Percentiles rank a stretch among this genome's conserved stretches.
Conservation (phyloP, 257 asterid genomes). For the Nicotiana otophora region DNA sequence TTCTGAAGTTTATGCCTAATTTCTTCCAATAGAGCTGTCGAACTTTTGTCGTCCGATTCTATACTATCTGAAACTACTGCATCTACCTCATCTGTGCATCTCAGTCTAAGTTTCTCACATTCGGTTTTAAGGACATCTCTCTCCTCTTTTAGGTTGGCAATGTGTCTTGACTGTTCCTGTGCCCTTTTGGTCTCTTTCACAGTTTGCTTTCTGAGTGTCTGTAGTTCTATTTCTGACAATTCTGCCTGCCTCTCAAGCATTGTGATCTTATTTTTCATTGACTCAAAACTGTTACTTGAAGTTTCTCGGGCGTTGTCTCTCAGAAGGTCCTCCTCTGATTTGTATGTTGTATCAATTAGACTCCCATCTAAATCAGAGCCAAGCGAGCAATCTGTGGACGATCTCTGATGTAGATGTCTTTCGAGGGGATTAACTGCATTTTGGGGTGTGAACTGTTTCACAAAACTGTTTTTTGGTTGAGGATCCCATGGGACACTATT, state of each 20-base stretch:
- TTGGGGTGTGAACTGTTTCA: conserved; percentile 10
- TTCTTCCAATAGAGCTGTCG: conserved; percentile 37
- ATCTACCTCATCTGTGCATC: conserved; percentile 19
- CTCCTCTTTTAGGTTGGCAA: conserved; percentile 49
- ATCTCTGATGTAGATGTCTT: conserved; percentile 18
- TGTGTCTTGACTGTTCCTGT: conserved; percentile 56
- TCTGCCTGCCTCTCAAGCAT: conserved; percentile 62
- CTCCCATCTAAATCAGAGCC: conserved; percentile 26
- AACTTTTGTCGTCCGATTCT: conserved; percentile 26
- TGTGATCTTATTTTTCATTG: conserved; percentile 36
- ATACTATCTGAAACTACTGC: conserved; percentile 27
- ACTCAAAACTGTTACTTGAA: conserved; percentile 24
- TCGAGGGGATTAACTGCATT: conserved; percentile 2
- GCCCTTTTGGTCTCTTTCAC: conserved; percentile 59
- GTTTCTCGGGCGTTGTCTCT: conserved; percentile 22
- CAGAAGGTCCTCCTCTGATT: conserved; percentile 21
- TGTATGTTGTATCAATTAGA: conserved; percentile 14
- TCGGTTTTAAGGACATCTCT: conserved; percentile 53
- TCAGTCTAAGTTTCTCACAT: conserved; percentile 53
- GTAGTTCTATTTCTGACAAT: conserved; percentile 69
- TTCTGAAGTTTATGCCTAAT: conserved; percentile 51
- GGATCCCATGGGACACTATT: conserved; percentile 37
- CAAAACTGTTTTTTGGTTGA: conserved; percentile 29
- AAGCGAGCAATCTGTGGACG: conserved; percentile 24
- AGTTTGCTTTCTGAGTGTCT: conserved; percentile 72